These are phyloP conservation scores for Aristolochia californica DNA, from an alignment of 164 flowering plant genomes.

Conservation along the genomic window DNA sequence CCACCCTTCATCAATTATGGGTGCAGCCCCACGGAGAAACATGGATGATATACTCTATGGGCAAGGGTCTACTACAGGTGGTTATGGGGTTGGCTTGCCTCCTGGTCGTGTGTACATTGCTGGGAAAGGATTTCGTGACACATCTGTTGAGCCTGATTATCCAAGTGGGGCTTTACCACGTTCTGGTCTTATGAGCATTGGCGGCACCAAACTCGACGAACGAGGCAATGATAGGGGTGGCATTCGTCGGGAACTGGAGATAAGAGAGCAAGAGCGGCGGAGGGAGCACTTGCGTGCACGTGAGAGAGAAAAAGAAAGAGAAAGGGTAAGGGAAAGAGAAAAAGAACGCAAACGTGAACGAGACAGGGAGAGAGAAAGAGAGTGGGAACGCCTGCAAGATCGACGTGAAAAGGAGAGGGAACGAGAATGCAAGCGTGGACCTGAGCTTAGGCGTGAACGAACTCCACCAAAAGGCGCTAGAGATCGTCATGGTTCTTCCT, in stretches of 20 bases:
- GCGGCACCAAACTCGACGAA: conserved; percentile 42
- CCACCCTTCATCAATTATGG: conserved; percentile 69
- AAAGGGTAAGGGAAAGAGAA: conserved; percentile 3
- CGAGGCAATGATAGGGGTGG: conserved; percentile 56
- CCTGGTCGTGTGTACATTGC: conserved; percentile 90
- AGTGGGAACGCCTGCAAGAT: conserved; percentile 20
- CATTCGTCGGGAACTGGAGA: conserved; percentile 57
- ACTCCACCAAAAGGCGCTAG: conserved; percentile 58
- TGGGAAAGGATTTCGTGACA: conserved; percentile 68
- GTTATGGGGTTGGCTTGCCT: conserved; percentile 95
- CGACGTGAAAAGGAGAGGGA: conserved; percentile 42
- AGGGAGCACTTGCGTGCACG: conserved; percentile 60
- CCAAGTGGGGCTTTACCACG: conserved; percentile 37
- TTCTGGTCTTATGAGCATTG: conserved; percentile 31
- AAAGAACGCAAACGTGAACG: conserved; percentile 31
- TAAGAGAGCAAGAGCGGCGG: conserved; percentile 74
- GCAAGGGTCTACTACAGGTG: conserved; percentile 62
- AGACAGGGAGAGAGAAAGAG: conserved; percentile 26
- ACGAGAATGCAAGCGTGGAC: conserved; percentile 39
- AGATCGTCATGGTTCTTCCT: conserved; percentile 57
- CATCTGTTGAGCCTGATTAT: conserved; percentile 60
- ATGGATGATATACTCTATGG: conserved; percentile 57
- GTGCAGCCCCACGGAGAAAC: conserved; percentile 71
- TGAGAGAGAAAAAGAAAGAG: conserved; percentile 57
- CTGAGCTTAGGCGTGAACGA: conserved; percentile 57